A percentile compares a stretch with the other conserved stretches of the same genome.
Evolutionary conservation across 768 basidiomycete species (phyloP).

Genomic region (Amanita muscaria): DNA sequence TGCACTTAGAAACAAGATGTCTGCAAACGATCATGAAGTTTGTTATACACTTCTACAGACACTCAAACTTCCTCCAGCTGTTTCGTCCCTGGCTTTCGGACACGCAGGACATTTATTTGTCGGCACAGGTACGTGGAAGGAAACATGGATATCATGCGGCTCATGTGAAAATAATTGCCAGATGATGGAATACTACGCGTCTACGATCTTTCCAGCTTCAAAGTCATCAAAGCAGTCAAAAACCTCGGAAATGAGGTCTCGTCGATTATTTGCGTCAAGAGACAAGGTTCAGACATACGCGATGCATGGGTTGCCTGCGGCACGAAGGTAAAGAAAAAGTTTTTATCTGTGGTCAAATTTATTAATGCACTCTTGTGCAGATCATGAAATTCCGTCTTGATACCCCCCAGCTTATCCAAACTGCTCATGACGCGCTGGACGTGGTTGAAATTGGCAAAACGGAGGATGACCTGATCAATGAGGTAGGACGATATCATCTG

Average conservation of each 20-base stretch:
- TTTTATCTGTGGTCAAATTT: not conserved
- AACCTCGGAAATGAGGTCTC: conserved; percentile 52
- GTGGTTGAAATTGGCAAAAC: conserved; percentile 39
- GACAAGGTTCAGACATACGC: conserved; percentile 30
- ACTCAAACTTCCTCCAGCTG: conserved; percentile 37
- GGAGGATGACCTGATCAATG: conserved; percentile 56
- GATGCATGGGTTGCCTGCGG: conserved; percentile 65
- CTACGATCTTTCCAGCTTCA: conserved; percentile 51
- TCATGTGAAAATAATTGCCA: not conserved
- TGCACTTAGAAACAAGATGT: no score
- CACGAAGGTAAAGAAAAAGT: conserved; percentile 30
- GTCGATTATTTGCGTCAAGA: conserved; percentile 43
- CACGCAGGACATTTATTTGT: conserved; percentile 42
- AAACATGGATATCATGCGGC: conserved; percentile 4
- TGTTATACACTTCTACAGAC: conserved; percentile 16
- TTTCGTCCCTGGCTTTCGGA: conserved; percentile 46
- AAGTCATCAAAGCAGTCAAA: conserved; percentile 55
- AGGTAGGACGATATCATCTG: conserved; percentile 35
- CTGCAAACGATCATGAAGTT: not conserved
- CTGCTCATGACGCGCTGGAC: conserved; percentile 37
- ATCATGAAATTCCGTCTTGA: conserved; percentile 40
- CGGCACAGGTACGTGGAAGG: conserved; percentile 45
- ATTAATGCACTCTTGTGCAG: conserved; percentile 14
- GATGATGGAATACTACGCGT: conserved; percentile 61
- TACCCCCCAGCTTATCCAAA: conserved; percentile 44